Base-by-base conservation (phyloP, 352 stramenopile species). In the Phytopythium kandeliae region DNA sequence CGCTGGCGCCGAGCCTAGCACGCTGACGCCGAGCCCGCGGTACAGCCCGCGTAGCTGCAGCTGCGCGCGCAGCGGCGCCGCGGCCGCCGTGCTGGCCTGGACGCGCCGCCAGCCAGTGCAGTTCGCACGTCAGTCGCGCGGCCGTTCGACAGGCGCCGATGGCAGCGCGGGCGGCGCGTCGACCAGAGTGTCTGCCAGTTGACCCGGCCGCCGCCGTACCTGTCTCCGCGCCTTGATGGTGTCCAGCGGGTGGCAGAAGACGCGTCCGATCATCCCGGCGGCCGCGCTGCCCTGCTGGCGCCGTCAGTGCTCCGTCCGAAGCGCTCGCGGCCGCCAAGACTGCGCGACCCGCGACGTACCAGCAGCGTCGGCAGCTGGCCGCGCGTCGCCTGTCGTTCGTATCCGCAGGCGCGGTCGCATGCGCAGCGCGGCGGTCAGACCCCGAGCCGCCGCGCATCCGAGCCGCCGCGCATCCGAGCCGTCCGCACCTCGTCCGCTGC, bases 1-100 rank as follows among this genome's bases (percentile, higher is more conserved):
- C 1, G 91, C 97, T 11, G 96, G 96, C 38, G 95, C 96, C 13
- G 95, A 97, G 11, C 94, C 94, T 22, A 98, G 48, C 57, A 98
- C 83, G 34, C 96, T 96, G 16, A 97, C 92, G 17, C 90, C 93
- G 53, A 99, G 88, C 4, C 97, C 97, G 47, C 92, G 78, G 66
- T 99, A 99, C 5, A 99, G 69, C 3, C 92, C 87, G 8, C 79
- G 75, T 25, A 91, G 34, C n/a, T 86, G 47, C 19, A 51, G 51
- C 42, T 58, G 51, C n/a, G 51, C 12, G 2, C 7, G 31, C 7
- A 45, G 34, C 25, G 42, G 37, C 16, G 42, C 40, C 42, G 11
- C 26, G 30, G 8, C 7, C n/a, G n/a, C 24, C 15, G 50, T 65
- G 52, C 16, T 52, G n/a, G 12, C 47, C 34, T 46, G 40, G 34